phyloP scores from a whole-genome alignment of 73 alveolate species.

The Uronychia binucleata region DNA sequence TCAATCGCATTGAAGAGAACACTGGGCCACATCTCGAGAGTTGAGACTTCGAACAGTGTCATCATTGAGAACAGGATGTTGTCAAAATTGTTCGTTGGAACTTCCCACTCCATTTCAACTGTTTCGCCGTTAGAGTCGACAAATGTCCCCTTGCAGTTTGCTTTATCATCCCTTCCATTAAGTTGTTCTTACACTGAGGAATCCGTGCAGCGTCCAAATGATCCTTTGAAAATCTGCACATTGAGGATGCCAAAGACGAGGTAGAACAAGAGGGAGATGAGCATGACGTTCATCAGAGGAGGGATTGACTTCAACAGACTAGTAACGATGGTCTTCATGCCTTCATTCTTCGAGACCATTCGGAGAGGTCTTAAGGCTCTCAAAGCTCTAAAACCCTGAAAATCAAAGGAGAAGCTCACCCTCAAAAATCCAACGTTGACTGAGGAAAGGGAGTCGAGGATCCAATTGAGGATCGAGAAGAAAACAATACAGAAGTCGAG shows the following conservation, averaged over 20 bases:
- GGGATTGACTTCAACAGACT: conserved; percentile 69
- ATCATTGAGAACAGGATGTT: conserved; percentile 62
- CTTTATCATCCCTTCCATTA: background rate
- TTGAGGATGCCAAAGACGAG: conserved; percentile 78
- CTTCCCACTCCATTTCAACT: conserved; percentile 31
- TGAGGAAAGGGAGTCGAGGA: conserved; percentile 24
- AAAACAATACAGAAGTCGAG: conserved; percentile 60
- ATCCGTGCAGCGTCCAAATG: conserved; percentile 44
- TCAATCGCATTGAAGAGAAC: conserved; percentile 41
- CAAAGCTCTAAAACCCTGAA: conserved; percentile 73
- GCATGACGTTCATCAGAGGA: conserved; percentile 65
- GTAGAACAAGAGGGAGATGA: conserved; percentile 66
- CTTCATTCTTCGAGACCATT: conserved; percentile 76
- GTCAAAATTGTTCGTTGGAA: conserved; percentile 65
- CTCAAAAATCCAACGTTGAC: conserved; percentile 28
- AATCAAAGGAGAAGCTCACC: conserved; percentile 1
- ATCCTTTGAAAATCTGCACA: conserved; percentile 73
- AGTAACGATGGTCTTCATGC: conserved; percentile 71
- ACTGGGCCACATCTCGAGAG: conserved; percentile 75
- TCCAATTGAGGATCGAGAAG: conserved; percentile 30
- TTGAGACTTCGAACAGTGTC: conserved; percentile 67
- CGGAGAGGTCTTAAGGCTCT: conserved; percentile 80
- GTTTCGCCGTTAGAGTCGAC: background rate
- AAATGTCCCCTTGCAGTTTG: conserved; percentile 56
- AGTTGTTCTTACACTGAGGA: conserved; percentile 1